Evolutionary conservation across 2,329 filamentous ascomycete genomes (phyloP).

Genomic region (Botryosphaeria agaves): DNA sequence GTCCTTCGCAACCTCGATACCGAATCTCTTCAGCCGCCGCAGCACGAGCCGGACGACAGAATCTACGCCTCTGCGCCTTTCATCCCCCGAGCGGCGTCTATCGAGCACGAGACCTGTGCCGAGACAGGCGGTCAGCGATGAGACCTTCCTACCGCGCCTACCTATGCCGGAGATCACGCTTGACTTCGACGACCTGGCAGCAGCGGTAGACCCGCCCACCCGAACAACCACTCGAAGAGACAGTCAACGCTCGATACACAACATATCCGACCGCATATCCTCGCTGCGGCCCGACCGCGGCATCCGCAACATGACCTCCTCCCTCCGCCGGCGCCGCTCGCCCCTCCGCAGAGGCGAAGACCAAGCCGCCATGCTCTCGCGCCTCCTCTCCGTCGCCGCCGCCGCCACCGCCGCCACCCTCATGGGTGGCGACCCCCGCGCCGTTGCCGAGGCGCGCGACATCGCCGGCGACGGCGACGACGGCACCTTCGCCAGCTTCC

Average conservation of each 20-base stretch:
- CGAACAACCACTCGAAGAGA: conserved; percentile 4
- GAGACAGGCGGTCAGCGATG: conserved; percentile 10
- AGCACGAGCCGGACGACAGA: conserved; percentile 8
- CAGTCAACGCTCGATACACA: conserved; percentile 6
- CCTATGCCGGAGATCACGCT: conserved; percentile 19
- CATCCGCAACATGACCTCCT: conserved; percentile 13
- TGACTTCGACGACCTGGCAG: conserved; percentile 18
- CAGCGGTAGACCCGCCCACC: conserved; percentile 7
- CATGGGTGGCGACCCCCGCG: conserved; percentile 40
- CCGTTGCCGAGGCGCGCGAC: conserved; percentile 36
- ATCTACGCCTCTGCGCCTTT: conserved; percentile 7
- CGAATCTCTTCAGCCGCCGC: conserved; percentile 13
- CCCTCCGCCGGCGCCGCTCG: conserved; percentile 34
- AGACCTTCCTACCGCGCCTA: conserved; percentile 13
- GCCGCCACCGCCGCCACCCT: conserved; percentile 47
- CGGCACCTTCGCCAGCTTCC: conserved; percentile 44
- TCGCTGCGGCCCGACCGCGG: conserved; percentile 14
- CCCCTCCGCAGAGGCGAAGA: conserved; percentile 38
- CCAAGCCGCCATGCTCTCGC: conserved; percentile 42
- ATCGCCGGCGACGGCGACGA: conserved; percentile 27
- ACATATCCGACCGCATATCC: conserved; percentile 11
- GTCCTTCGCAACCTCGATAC: conserved; percentile 16
- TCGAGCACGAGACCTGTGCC: conserved; percentile 8
- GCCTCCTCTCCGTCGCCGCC: conserved; percentile 44
- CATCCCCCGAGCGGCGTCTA: no score